These are phyloP conservation scores for Naegleria gruberi DNA, from an alignment of 208 protist genomes.

Conservation along the genomic window DNA sequence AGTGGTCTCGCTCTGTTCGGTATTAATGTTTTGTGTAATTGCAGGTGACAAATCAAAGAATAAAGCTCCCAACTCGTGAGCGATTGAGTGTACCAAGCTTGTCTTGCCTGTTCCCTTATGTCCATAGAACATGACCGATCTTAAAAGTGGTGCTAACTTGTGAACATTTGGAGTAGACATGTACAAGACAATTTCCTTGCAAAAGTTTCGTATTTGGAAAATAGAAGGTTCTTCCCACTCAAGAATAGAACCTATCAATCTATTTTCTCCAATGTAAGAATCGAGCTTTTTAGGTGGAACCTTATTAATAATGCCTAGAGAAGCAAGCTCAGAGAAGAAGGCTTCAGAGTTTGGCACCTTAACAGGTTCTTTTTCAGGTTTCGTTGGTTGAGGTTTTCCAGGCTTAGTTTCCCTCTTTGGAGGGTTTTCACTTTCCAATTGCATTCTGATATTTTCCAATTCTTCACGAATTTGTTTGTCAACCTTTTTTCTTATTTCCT, in stretches of 20 bases:
- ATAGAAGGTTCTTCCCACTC: slow-evolving; percentile 59
- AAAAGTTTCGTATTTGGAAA: slow-evolving; percentile 58
- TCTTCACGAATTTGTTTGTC: slow-evolving; percentile 80
- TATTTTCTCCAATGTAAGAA: not conserved
- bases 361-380: slow-evolving; percentile 54
- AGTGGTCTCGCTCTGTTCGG: slow-evolving; percentile 38
- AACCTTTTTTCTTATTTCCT: slow-evolving; percentile 69
- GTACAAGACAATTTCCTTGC: slow-evolving; percentile 70
- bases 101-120: slow-evolving; percentile 74
- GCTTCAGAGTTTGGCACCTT: slow-evolving; percentile 47
- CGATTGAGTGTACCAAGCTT: slow-evolving; percentile 65
- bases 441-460: slow-evolving; percentile 73
- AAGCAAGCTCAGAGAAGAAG: slow-evolving; percentile 55
- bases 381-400: slow-evolving; percentile 40
- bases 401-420: slow-evolving; percentile 58
- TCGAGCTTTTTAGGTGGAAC: not conserved
- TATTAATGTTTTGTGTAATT: slow-evolving; percentile 32
- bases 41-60: slow-evolving; percentile 80
- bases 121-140: slow-evolving; percentile 70
- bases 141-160: slow-evolving; percentile 59
- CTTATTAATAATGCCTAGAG: not conserved
- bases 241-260: not conserved
- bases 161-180: slow-evolving; percentile 76
- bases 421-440: slow-evolving; percentile 57
- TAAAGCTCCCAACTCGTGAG: slow-evolving; percentile 67